Conservation (phyloP, 2,329 filamentous ascomycete genomes). For the Fusarium begoniae region DNA sequence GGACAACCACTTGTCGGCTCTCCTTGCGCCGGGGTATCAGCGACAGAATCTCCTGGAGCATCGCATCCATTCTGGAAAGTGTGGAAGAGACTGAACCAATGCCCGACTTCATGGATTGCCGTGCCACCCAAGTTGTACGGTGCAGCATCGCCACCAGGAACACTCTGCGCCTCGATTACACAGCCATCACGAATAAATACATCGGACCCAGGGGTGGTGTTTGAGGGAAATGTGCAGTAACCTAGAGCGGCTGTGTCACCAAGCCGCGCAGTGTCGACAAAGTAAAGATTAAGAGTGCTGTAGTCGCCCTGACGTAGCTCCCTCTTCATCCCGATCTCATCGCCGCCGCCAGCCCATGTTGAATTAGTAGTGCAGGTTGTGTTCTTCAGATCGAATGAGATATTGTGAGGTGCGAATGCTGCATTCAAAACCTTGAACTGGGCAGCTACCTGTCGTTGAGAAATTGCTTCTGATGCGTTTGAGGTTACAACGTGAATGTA, state of each 20-base stretch:
- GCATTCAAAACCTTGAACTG: neutral
- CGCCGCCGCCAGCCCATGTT: neutral
- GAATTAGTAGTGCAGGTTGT: neutral
- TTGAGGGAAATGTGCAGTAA: neutral
- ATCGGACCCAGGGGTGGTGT: neutral
- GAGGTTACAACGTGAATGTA: neutral
- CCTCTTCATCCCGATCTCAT: neutral
- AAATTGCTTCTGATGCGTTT: neutral
- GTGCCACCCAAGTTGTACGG: neutral
- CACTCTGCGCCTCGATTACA: neutral
- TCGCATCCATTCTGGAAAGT: neutral
- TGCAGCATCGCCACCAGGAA: neutral
- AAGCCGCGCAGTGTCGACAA: neutral
- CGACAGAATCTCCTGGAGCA: neutral
- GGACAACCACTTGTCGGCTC: neutral
- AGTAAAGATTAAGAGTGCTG: neutral
- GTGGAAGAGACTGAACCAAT: conserved; percentile 3
- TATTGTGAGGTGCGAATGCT: neutral
- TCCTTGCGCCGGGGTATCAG: neutral
- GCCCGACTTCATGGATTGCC: neutral
- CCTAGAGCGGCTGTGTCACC: neutral
- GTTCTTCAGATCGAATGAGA: neutral
- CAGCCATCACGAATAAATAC: neutral
- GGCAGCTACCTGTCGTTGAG: neutral
- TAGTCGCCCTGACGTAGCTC: neutral